Conservation (phyloP, 2,329 filamentous ascomycete species). For the Colletotrichum kahawae region DNA sequence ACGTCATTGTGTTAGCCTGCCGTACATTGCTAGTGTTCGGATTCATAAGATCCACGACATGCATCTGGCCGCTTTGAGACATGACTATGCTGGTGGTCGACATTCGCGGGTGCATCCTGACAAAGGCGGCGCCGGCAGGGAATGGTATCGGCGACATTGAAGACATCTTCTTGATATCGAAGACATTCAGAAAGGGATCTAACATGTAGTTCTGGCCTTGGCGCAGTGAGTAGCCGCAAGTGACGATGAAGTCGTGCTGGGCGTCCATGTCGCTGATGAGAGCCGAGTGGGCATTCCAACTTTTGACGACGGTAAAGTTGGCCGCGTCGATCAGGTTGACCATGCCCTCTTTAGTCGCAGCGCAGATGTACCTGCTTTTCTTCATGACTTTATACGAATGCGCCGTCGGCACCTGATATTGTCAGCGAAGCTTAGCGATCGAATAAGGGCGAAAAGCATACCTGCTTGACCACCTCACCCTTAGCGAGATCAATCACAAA, state of each 20-base stretch:
- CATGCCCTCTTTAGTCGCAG: conserved; percentile 80
- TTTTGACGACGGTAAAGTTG: conserved; percentile 79
- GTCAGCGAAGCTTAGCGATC: conserved; percentile 31
- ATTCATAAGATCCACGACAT: conserved; percentile 95
- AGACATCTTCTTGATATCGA: conserved; percentile 88
- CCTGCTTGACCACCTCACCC: conserved; percentile 73
- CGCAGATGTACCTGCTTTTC: conserved; percentile 87
- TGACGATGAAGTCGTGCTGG: conserved; percentile 92
- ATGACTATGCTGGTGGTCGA: conserved; percentile 93
- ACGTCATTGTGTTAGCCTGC: conserved; percentile 75
- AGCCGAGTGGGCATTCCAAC: conserved; percentile 89
- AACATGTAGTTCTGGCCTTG: conserved; percentile 77
- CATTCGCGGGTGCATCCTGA: conserved; percentile 95
- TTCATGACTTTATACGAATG: conserved; percentile 92
- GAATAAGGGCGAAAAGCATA: conserved; percentile 31
- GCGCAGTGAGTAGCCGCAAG: conserved; percentile 89
- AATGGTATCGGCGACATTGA: conserved; percentile 91
- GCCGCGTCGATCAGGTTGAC: conserved; percentile 86
- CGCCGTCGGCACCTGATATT: conserved; percentile 66
- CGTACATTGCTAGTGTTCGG: conserved; percentile 85
- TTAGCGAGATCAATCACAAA: conserved; percentile 75
- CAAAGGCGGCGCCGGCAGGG: conserved; percentile 89
- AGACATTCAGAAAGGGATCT: conserved; percentile 93
- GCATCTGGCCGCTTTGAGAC: conserved; percentile 90
- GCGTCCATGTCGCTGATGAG: conserved; percentile 97